Evolutionary conservation across 805 yeast genomes (phyloP), one percentile per base, ranked within the genome.

Genomic region (Pichia thaimueangensis): DNA sequence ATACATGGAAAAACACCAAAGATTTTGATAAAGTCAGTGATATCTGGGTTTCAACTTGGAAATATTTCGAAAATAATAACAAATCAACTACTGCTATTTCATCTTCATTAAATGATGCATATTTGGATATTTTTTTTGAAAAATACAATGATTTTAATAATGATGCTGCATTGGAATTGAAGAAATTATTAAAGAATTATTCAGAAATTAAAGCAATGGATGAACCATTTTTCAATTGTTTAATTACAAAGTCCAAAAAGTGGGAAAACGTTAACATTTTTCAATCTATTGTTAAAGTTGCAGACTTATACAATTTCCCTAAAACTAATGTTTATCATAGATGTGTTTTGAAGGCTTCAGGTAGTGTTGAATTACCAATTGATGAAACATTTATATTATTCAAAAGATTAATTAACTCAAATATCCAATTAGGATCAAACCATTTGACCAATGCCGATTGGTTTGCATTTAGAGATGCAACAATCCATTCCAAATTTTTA

Each of bases 401-500:
- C 19, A 35, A 48, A 16, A 47, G 52, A 6, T 45, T 64, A n/a
- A 32, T 63, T 11, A 44, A 48, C 34, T 69, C 75, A 42, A 79
- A 79, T 43, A 73, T 71, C 33, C 64, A 57, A 40, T 65, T 65
- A 43, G 76, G 78, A 7, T 73, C 73, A 49, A 60, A 59, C 20
- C 77, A 74, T 55, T 78, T 85, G 47, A 85, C 87, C 9, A 78
- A 78, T 57, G 91, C 93, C 12, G 91, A 85, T 63, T 84, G 91
- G 91, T 82, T 86, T 37, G 84, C 91, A 3, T 63, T 85, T 43
- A 75, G 89, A 65, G 88, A 81, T 59, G 85, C 91, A n/a, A 83
- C 93, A 5, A 68, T 77, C 33, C 62, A 65, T 39, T 43, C 49
- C 1, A 54, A 56, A 11, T 37, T 29, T 31, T 62, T 58, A 37